Conservation (phyloP, 768 basidiomycete species). For the Suillus subalutaceus region DNA sequence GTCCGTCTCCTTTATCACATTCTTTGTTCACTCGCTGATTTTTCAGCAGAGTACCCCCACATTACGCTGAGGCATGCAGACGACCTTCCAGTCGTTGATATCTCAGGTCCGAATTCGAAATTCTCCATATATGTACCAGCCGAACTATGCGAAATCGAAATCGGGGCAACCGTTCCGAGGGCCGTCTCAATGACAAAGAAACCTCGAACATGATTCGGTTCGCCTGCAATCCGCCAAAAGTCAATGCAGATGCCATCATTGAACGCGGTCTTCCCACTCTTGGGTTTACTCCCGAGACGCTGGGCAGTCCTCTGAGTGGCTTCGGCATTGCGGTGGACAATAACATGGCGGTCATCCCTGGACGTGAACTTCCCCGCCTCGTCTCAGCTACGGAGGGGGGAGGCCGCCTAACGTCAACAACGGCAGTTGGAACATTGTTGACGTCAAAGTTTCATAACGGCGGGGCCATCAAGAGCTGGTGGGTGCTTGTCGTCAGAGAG, state of each 20-base stretch:
- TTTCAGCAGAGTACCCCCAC: conserved; percentile 52
- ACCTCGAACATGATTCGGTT: conserved; percentile 68
- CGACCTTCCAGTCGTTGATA: conserved; percentile 59
- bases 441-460: conserved; percentile 69
- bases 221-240: conserved; percentile 64
- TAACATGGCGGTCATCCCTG: conserved; percentile 67
- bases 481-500: conserved; percentile 59
- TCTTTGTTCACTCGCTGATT: conserved; percentile 18
- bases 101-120: conserved; percentile 38
- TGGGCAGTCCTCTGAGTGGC: conserved; percentile 40
- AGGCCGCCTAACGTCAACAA: conserved; percentile 46
- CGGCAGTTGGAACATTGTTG: conserved; percentile 78
- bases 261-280: conserved; percentile 58
- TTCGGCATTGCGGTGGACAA: conserved; percentile 61
- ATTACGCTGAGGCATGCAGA: conserved; percentile 49
- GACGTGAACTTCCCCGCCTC: conserved; percentile 65
- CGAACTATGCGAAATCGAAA: conserved; percentile 68
- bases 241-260: conserved; percentile 62
- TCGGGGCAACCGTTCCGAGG: conserved; percentile 64
- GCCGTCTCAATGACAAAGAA: conserved; percentile 59
- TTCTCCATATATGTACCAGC: conserved; percentile 55
- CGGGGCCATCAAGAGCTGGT: conserved; percentile 58
- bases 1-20: conserved; percentile 41
- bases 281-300: conserved; percentile 47
- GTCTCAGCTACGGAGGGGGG: conserved; percentile 54